Evolutionary conservation across 495 filamentous ascomycete species (phyloP).

Genomic region (Penicillium coprophilum): DNA sequence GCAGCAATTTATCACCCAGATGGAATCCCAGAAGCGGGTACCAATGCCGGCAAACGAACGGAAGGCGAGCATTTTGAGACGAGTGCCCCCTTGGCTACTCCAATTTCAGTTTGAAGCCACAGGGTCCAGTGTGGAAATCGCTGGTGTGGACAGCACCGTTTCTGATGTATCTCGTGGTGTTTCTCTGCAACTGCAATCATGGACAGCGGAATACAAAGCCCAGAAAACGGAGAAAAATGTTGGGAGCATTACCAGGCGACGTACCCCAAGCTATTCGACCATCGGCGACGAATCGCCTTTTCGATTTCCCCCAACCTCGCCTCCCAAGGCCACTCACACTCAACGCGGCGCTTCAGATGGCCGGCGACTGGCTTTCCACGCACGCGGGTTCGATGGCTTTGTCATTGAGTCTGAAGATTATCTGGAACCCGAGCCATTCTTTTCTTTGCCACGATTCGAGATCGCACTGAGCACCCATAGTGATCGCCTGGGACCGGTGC

Average conservation of each 20-base stretch:
- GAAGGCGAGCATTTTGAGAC: constrained; percentile 69
- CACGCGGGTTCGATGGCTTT: constrained; percentile 80
- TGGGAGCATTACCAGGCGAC: constrained; percentile 55
- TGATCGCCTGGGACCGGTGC: constrained; percentile 79
- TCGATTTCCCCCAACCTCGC: constrained; percentile 58
- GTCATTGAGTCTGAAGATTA: constrained; percentile 84
- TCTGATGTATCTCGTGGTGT: constrained; percentile 76
- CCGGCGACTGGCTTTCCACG: constrained; percentile 75
- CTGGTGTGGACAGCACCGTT: constrained; percentile 79
- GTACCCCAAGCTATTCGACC: constrained; percentile 57
- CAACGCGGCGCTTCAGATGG: constrained; percentile 71
- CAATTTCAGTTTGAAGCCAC: constrained; percentile 82
- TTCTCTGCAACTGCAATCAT: constrained; percentile 82
- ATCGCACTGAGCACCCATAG: constrained; percentile 79
- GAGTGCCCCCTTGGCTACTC: constrained; percentile 78
- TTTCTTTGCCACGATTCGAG: constrained; percentile 84
- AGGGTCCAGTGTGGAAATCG: constrained; percentile 86
- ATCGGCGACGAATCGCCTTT: constrained; percentile 51
- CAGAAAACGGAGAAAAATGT: constrained; percentile 67
- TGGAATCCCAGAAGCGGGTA: constrained; percentile 61
- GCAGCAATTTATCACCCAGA: constrained; percentile 66
- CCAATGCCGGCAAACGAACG: constrained; percentile 49
- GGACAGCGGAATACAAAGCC: constrained; percentile 87
- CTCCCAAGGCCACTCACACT: constrained; percentile 56
- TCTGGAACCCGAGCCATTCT: constrained; percentile 80